phyloP scores from a whole-genome alignment of 176 grass and related monocot genomes.

The Eleusine indica region DNA sequence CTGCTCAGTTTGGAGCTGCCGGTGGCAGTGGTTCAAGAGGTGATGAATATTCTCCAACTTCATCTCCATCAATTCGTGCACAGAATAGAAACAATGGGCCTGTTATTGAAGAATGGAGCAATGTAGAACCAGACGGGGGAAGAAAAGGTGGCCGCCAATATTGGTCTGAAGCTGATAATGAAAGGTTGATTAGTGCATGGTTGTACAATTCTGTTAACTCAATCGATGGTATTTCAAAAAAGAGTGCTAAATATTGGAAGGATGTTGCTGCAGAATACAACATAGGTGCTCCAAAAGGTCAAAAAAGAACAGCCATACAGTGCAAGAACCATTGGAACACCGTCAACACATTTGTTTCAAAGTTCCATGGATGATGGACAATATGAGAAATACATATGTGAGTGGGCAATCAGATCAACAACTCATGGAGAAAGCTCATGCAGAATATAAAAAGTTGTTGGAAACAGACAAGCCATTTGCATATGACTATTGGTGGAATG shows the following conservation, averaged over 20 bases:
- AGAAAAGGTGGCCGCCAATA: neutral
- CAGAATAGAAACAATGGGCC: too few relatives aligned
- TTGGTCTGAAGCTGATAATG: neutral
- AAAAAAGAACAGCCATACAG: neutral
- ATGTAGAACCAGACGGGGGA: too few relatives aligned
- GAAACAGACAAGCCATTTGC: neutral
- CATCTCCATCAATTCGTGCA: too few relatives aligned
- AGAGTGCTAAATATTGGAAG: neutral
- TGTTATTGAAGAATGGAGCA: too few relatives aligned
- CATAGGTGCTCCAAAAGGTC: neutral
- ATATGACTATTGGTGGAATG: neutral
- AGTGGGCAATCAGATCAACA: neutral
- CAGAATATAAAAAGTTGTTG: neutral
- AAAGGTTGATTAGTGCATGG: neutral
- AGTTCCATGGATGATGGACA: neutral
- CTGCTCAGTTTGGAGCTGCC: neutral
- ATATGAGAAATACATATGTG: neutral
- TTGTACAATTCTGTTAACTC: neutral
- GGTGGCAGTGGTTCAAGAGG: neutral
- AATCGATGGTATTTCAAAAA: neutral
- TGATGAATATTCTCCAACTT: neutral
- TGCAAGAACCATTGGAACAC: neutral
- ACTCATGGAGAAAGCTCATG: neutral
- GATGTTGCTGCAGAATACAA: neutral
- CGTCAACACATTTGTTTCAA: neutral